These are phyloP conservation scores for Scleroderma bovista DNA, from an alignment of 768 basidiomycete species.

Conservation along the genomic window DNA sequence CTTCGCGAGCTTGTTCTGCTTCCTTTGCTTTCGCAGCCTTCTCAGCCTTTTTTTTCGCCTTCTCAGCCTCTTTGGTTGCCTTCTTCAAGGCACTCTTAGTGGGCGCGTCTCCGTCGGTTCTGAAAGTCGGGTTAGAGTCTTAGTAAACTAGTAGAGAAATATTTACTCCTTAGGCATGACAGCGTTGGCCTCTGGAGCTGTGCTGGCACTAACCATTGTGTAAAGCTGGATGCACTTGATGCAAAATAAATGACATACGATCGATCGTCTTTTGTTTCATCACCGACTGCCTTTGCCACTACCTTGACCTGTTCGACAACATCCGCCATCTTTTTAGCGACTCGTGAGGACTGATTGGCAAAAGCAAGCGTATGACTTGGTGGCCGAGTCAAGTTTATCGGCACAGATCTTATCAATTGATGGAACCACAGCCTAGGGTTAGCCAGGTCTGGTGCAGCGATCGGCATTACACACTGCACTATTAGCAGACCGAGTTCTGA, in stretches of 20 bases:
- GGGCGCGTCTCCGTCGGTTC: conserved; percentile 42
- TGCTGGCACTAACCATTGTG: neutral
- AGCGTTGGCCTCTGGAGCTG: conserved; percentile 7
- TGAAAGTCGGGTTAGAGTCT: conserved; percentile 6
- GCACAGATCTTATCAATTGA: conserved; percentile 15
- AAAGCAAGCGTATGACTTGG: neutral
- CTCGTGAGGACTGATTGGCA: neutral
- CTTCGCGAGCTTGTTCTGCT: conserved; percentile 65
- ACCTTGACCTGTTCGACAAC: neutral
- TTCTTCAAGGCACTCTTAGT: conserved; percentile 91
- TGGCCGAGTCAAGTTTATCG: conserved; percentile 2
- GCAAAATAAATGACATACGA: neutral
- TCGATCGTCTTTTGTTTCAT: conserved; percentile 7
- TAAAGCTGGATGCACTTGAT: neutral
- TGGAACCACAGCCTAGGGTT: no score
- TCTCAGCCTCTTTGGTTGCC: conserved; percentile 84
- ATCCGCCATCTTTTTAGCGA: conserved; percentile 11
- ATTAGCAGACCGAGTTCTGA: no score
- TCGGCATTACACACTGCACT: no score
- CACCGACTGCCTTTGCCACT: neutral
- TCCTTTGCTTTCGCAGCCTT: conserved; percentile 77
- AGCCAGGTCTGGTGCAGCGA: no score
- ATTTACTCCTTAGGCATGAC: conserved; percentile 7
- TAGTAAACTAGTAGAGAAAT: neutral
- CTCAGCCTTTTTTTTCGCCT: conserved; percentile 84